These are phyloP conservation scores for Angophora floribunda DNA, from an alignment of 345 rosid species.

Conservation along the genomic window DNA sequence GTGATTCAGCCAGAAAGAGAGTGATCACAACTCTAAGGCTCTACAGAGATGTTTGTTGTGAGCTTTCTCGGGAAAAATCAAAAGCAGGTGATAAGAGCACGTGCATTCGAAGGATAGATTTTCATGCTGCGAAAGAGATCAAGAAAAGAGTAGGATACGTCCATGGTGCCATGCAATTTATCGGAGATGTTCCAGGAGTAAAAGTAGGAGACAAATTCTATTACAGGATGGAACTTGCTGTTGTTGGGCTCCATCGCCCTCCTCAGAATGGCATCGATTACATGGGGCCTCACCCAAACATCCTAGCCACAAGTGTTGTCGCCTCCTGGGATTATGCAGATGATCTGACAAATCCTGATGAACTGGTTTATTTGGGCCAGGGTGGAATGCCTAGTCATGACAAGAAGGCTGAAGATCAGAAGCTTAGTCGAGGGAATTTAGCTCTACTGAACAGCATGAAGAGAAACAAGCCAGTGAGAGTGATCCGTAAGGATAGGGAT, in stretches of 20 bases:
- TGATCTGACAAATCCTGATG: not conserved
- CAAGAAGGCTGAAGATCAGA: conserved; percentile 7
- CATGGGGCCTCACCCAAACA: not conserved
- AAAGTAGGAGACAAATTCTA: conserved; percentile 4
- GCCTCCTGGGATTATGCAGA: conserved; percentile 1
- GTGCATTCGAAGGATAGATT: not conserved
- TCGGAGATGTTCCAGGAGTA: conserved; percentile 6
- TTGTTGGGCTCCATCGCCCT: conserved; percentile 3
- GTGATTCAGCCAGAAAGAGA: not conserved
- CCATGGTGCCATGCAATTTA: not conserved
- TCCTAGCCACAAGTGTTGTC: conserved; percentile 4
- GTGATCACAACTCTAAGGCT: not conserved
- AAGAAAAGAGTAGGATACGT: not conserved
- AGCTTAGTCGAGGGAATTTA: conserved; percentile 5
- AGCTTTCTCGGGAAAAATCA: not conserved
- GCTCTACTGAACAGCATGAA: conserved; percentile 3
- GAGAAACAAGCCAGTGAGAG: conserved; percentile 1
- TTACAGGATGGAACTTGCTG: not conserved
- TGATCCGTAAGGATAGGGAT: not conserved
- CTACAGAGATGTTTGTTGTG: not conserved
- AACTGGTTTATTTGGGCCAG: not conserved
- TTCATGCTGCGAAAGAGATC: not conserved
- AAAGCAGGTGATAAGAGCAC: not conserved
- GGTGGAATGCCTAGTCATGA: not conserved
- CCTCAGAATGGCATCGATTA: conserved; percentile 5